phyloP scores from a whole-genome alignment of 2,329 filamentous ascomycete species.

The Hyphodiscus sp. region DNA sequence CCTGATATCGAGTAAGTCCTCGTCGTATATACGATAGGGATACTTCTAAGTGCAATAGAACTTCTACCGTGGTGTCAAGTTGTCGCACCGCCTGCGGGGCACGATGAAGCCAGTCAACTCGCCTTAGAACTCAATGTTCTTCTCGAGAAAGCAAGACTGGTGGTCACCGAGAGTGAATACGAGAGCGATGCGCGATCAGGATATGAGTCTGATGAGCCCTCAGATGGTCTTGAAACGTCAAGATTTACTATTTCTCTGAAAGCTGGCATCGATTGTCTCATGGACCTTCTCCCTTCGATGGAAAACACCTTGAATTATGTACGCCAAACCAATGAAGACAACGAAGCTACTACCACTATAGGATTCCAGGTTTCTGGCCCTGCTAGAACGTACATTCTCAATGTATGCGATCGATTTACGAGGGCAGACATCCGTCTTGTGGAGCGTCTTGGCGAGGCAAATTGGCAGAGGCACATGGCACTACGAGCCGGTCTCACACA shows the following conservation, averaged over 20 bases:
- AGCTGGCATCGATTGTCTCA: conserved; percentile 1
- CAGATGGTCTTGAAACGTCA: neutral
- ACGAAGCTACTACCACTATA: neutral
- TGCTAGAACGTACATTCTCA: conserved; percentile 3
- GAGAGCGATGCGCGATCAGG: neutral
- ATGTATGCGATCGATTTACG: conserved; percentile 4
- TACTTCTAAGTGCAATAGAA: neutral
- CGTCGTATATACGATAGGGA: neutral
- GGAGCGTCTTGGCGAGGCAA: conserved; percentile 10
- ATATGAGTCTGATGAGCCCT: neutral
- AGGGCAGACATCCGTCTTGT: conserved; percentile 1
- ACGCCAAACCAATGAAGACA: neutral
- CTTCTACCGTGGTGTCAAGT: neutral
- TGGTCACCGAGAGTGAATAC: neutral
- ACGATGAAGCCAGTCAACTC: neutral
- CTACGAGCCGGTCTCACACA: neutral
- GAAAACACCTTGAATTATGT: neutral
- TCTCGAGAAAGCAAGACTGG: neutral
- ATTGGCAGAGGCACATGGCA: conserved; percentile 8
- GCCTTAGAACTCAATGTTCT: neutral
- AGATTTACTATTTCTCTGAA: neutral
- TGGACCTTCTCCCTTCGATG: conserved; percentile 6
- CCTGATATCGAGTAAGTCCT: conserved; percentile 1
- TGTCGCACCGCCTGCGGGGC: neutral
- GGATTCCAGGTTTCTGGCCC: conserved; percentile 5